Conservation (phyloP, 441 rosid genomes). For the Adansonia rubrostipa region DNA sequence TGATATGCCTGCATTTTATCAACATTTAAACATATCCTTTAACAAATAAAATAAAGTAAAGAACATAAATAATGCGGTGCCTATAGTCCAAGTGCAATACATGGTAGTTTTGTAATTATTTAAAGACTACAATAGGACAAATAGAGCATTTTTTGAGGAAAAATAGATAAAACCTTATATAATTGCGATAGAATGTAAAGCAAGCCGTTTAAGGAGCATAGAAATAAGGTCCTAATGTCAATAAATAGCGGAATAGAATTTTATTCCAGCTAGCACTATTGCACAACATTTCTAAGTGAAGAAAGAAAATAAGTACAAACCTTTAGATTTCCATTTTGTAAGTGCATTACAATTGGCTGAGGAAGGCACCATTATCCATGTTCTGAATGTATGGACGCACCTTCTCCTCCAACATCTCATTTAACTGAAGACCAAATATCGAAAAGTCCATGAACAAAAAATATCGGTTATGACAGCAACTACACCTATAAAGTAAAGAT, state of each 20-base stretch:
- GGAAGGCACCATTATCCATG: slow-evolving; percentile 47
- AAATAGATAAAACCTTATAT: neutral
- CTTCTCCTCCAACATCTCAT: slow-evolving; percentile 84
- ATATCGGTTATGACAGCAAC: neutral
- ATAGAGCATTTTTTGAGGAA: neutral
- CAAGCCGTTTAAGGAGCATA: slow-evolving; percentile 55
- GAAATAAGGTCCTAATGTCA: neutral
- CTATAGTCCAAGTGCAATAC: neutral
- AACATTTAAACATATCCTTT: too few species aligned
- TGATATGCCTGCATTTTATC: too few species aligned
- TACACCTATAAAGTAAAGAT: neutral
- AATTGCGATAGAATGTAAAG: neutral
- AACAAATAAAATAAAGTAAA: too few species aligned
- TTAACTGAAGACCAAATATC: slow-evolving; percentile 53
- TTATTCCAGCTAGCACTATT: neutral
- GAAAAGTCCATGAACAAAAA: neutral
- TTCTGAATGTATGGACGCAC: slow-evolving; percentile 69
- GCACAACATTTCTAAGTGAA: neutral
- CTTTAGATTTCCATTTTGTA: slow-evolving; percentile 40
- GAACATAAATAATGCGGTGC: too few species aligned
- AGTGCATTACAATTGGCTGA: slow-evolving; percentile 57
- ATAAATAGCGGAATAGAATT: neutral
- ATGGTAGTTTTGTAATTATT: neutral
- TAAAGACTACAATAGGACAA: too few species aligned
- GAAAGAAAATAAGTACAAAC: slow-evolving; percentile 8